These are phyloP conservation scores for Gyrodon lividus DNA, from an alignment of 768 basidiomycete genomes.

Conservation along the genomic window DNA sequence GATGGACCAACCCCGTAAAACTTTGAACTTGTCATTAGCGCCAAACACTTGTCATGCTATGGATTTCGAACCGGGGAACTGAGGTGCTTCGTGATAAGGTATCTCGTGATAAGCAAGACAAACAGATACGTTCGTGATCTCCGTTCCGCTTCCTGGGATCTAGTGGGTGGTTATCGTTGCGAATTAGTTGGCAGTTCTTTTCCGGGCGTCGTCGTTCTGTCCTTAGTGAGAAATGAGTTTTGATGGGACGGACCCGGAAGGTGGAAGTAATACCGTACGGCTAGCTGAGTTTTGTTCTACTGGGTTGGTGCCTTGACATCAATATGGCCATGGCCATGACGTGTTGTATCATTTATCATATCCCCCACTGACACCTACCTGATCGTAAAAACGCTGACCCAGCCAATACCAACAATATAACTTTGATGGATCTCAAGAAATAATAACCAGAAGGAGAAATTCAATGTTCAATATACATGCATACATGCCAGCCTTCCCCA, in stretches of 20 bases:
- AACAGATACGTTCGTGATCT: background rate
- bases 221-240: no score
- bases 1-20: constrained; percentile 59
- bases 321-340: no score
- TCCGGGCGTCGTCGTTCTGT: no score
- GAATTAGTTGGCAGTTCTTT: background rate
- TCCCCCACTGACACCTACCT: background rate
- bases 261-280: no score
- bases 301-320: no score
- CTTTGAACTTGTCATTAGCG: constrained; percentile 32
- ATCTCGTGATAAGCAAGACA: background rate
- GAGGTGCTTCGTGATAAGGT: background rate
- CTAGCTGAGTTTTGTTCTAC: no score
- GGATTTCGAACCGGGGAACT: background rate
- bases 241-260: no score
- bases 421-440: no score
- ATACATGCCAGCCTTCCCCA: background rate
- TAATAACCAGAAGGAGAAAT: no score
- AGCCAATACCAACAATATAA: no score
- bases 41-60: background rate
- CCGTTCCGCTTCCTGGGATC: background rate
- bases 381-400: background rate
- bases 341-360: no score
- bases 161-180: background rate
- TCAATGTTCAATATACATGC: background rate